These are phyloP conservation scores for Stenocarpella maydis DNA, from an alignment of 2,329 filamentous ascomycete genomes.

Conservation along the genomic window DNA sequence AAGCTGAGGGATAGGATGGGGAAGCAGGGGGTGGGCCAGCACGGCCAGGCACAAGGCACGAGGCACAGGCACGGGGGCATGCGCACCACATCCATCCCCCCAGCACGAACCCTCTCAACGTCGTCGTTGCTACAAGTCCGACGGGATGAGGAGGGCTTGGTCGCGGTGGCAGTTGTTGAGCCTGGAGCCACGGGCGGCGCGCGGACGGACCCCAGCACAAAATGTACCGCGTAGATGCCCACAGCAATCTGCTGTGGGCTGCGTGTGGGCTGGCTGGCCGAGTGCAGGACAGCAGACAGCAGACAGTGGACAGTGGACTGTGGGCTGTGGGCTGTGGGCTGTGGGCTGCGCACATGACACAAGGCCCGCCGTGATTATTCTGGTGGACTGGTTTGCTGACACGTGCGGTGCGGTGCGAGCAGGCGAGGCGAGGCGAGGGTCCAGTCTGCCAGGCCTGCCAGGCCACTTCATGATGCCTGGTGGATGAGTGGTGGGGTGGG, in stretches of 20 bases:
- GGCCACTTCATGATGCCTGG: neutral
- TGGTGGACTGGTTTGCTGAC: neutral
- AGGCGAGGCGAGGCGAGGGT: slow-evolving; percentile 14
- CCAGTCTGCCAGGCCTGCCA: neutral
- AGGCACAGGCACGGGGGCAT: slow-evolving; percentile 2
- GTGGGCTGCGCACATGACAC: slow-evolving; percentile 19
- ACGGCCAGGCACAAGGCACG: slow-evolving; percentile 14
- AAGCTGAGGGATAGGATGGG: slow-evolving; percentile 28
- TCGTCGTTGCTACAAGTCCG: slow-evolving; percentile 12
- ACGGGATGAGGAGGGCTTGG: slow-evolving; percentile 21
- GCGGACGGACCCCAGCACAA: neutral
- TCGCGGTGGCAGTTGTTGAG: slow-evolving; percentile 12
- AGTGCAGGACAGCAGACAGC: neutral
- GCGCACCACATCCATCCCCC: neutral
- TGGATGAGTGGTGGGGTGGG: neutral
- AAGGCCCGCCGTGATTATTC: neutral
- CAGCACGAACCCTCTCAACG: neutral
- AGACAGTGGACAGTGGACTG: neutral
- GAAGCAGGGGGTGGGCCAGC: slow-evolving; percentile 24
- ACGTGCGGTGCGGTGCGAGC: slow-evolving; percentile 20
- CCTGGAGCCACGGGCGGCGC: slow-evolving; percentile 5
- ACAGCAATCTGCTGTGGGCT: neutral
- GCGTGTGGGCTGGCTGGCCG: neutral
- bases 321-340: too few species aligned
- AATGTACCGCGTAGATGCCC: too few species aligned